Conservation (phyloP, 805 yeast species). For the Huiozyma sinensis region DNA sequence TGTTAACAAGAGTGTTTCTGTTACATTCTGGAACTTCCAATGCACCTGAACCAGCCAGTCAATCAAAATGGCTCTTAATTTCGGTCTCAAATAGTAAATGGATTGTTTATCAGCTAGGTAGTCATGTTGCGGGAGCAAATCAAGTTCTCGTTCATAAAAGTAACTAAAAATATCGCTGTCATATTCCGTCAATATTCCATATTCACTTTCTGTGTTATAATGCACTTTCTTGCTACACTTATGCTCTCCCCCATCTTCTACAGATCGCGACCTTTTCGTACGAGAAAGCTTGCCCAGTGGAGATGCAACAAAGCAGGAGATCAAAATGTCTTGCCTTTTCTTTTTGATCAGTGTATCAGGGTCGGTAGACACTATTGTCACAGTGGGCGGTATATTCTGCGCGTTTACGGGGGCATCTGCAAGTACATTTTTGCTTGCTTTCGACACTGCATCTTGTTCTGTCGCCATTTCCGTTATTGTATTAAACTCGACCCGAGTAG, state of each 20-base stretch:
- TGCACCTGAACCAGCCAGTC: conserved; percentile 93
- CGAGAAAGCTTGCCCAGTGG: not conserved
- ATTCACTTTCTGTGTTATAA: not conserved
- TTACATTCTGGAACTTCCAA: conserved; percentile 65
- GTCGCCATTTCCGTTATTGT: no score
- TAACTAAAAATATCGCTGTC: conserved; percentile 74
- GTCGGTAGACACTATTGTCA: not conserved
- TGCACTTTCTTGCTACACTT: not conserved
- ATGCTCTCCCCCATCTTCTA: not conserved
- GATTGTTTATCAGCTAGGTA: conserved; percentile 39
- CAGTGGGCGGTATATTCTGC: conserved; percentile 1
- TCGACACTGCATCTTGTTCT: no score
- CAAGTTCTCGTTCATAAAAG: conserved; percentile 53
- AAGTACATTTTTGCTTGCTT: not conserved
- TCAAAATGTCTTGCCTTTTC: conserved; percentile 1
- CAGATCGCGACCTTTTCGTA: not conserved
- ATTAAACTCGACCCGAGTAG: no score
- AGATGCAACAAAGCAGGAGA: not conserved
- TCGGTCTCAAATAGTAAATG: conserved; percentile 62
- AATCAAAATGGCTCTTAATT: conserved; percentile 73
- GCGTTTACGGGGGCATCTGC: conserved; percentile 1
- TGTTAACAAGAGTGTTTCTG: conserved; percentile 77
- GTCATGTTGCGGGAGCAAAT: conserved; percentile 57
- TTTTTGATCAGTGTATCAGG: conserved; percentile 1
- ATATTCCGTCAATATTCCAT: conserved; percentile 44